Percentiles rank a stretch among this genome's conserved stretches.
Conservation (phyloP, 2,329 filamentous ascomycete genomes). For the Xylaria sp. region DNA sequence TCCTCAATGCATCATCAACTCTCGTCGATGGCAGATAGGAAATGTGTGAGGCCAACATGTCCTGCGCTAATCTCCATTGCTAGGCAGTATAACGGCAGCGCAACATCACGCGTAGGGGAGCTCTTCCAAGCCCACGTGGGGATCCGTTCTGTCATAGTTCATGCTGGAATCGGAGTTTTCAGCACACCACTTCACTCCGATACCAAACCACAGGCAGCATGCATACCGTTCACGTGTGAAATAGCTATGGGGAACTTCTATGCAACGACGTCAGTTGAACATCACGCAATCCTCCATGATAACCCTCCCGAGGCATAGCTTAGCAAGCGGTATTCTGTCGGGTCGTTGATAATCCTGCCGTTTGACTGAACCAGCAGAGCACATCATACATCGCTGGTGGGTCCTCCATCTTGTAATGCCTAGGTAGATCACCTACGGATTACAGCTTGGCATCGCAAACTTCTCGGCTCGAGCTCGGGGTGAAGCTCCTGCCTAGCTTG, state of each 20-base stretch:
- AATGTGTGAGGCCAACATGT: background rate
- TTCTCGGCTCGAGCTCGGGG: too few relatives aligned
- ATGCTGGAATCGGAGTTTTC: background rate
- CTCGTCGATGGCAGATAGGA: background rate
- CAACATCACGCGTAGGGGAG: background rate
- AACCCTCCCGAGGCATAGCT: background rate
- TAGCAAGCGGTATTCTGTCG: background rate
- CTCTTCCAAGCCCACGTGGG: background rate
- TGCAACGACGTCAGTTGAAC: background rate
- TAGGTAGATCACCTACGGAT: too few relatives aligned
- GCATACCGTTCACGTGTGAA: background rate
- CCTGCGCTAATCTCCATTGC: background rate
- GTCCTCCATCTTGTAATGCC: too few relatives aligned
- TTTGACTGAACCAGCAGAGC: too few relatives aligned
- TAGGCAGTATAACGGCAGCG: background rate
- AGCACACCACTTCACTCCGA: background rate
- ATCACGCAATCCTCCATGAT: background rate
- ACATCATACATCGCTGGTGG: too few relatives aligned
- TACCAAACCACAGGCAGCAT: background rate
- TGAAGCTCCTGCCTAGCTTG: too few relatives aligned
- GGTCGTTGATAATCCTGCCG: too few relatives aligned
- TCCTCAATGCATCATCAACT: background rate
- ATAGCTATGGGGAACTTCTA: background rate
- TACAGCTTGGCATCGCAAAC: too few relatives aligned
- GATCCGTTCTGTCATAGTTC: background rate